Conservation (phyloP, 2,329 filamentous ascomycete species). For the Arachnomyces sp. region DNA sequence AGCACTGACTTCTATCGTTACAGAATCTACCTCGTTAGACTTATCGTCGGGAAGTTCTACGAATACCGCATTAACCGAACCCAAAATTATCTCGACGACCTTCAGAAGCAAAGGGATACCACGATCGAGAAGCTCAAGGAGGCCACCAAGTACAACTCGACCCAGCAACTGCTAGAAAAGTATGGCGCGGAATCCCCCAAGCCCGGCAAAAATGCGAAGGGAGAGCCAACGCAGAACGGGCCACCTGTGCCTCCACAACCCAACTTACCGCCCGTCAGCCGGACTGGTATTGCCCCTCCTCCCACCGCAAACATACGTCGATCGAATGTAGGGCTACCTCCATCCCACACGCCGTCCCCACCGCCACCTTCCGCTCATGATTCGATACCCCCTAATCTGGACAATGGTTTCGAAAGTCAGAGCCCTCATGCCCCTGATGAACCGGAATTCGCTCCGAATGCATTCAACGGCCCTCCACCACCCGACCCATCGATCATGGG, state of each 20-base stretch:
- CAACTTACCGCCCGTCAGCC: slow-evolving; percentile 23
- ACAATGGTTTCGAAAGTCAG: background rate
- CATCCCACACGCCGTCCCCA: slow-evolving; percentile 24
- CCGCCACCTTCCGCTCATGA: slow-evolving; percentile 10
- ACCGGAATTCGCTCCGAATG: slow-evolving; percentile 41
- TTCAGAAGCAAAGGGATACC: slow-evolving; percentile 69
- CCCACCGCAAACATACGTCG: slow-evolving; percentile 56
- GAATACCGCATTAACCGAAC: slow-evolving; percentile 69
- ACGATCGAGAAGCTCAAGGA: slow-evolving; percentile 93
- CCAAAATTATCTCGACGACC: slow-evolving; percentile 60
- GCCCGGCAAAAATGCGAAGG: slow-evolving; percentile 17
- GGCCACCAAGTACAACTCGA: slow-evolving; percentile 93
- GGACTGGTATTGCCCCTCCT: slow-evolving; percentile 51
- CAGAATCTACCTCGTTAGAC: slow-evolving; percentile 73
- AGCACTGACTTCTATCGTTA: slow-evolving; percentile 13
- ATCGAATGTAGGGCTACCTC: slow-evolving; percentile 11
- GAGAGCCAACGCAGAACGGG: slow-evolving; percentile 17
- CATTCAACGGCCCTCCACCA: slow-evolving; percentile 24
- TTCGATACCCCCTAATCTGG: no score
- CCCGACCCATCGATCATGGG: slow-evolving; percentile 11
- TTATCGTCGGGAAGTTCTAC: slow-evolving; percentile 60
- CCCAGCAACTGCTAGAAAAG: slow-evolving; percentile 84
- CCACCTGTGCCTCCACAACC: slow-evolving; percentile 17
- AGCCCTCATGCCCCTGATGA: slow-evolving; percentile 23
- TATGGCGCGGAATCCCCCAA: slow-evolving; percentile 63